A percentile compares a stretch with the other conserved stretches of the same genome.
phyloP scores from a whole-genome alignment of 2,329 filamentous ascomycete genomes.

The Ophiostoma sp. region DNA sequence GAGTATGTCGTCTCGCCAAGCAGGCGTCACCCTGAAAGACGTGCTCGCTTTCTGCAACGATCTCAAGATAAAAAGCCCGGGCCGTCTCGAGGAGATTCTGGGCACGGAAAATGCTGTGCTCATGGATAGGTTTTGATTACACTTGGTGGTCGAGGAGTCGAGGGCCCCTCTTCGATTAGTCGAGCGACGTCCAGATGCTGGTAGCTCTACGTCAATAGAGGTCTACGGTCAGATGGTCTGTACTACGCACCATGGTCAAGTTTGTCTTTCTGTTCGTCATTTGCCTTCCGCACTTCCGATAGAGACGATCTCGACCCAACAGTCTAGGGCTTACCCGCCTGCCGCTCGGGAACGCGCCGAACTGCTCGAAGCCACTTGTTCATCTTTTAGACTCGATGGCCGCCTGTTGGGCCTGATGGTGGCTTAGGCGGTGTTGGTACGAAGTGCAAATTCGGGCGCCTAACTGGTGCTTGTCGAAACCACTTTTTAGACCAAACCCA shows the following conservation, averaged over 20 bases:
- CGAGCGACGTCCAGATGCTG: too few species aligned
- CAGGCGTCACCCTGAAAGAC: background rate
- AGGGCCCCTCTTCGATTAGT: too few species aligned
- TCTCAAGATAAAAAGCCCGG: background rate
- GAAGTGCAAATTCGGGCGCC: too few species aligned
- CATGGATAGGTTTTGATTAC: background rate
- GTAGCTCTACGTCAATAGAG: too few species aligned
- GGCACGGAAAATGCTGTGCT: background rate
- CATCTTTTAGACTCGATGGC: background rate
- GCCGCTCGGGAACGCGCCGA: background rate
- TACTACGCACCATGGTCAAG: too few species aligned
- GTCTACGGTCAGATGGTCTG: too few species aligned
- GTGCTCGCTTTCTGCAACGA: background rate
- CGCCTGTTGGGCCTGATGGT: too few species aligned
- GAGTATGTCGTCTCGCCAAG: background rate
- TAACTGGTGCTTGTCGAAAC: too few species aligned
- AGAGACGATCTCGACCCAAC: background rate
- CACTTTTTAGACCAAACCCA: too few species aligned
- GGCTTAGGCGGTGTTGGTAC: too few species aligned
- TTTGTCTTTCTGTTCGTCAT: too few species aligned
- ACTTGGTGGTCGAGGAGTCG: too few species aligned
- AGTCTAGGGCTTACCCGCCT: conserved; percentile 5
- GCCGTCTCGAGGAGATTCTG: background rate
- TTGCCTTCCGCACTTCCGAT: background rate
- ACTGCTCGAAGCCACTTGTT: background rate